Conservation (phyloP, 2,329 filamentous ascomycete species). For the Alternaria rosae region DNA sequence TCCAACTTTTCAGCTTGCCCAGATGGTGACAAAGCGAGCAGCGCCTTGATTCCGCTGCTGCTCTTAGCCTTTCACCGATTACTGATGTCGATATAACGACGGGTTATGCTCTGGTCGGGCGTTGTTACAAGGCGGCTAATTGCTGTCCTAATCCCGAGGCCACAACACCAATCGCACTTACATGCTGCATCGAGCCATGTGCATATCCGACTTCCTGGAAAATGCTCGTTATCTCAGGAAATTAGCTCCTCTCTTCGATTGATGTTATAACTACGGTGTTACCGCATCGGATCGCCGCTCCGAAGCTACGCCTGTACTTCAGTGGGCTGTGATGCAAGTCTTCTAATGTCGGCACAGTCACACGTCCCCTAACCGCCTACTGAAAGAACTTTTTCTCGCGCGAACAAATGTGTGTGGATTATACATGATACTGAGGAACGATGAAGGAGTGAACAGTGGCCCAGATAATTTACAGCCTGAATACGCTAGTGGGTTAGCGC, state of each 20-base stretch:
- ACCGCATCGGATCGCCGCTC: not conserved
- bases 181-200: not conserved
- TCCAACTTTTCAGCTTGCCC: not conserved
- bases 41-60: not conserved
- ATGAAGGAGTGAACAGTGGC: conserved; percentile 1
- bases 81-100: not conserved
- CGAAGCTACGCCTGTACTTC: not conserved
- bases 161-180: not conserved
- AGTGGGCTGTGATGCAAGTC: not conserved
- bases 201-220: not conserved
- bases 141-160: not conserved
- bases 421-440: not conserved
- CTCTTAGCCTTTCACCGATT: not conserved
- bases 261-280: not conserved
- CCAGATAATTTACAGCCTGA: not conserved
- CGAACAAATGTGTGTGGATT: not conserved
- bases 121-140: not conserved
- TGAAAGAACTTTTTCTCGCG: not conserved
- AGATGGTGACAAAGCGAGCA: not conserved
- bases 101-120: not conserved
- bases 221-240: conserved; percentile 1
- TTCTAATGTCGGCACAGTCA: not conserved
- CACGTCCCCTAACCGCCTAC: not conserved
- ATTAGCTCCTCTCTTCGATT: not conserved
- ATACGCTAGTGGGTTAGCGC: not conserved